Conservation (phyloP, 805 yeast species). For the Scheffersomyces ergatensis region DNA sequence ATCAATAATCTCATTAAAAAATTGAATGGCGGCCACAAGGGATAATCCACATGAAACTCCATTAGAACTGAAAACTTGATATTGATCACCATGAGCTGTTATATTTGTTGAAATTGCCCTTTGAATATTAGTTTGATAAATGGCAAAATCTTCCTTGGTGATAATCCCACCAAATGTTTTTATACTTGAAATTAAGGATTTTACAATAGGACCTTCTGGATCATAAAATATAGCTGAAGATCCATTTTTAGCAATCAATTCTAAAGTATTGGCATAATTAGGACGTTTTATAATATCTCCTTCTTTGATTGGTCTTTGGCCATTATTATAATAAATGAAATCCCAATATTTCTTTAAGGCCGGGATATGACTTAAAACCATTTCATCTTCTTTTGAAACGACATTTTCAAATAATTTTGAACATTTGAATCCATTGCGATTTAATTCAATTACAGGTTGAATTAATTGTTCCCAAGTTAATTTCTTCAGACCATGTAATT, state of each 20-base stretch:
- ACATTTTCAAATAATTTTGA: conserved; percentile 27
- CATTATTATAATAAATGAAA: conserved; percentile 37
- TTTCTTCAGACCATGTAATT: conserved; percentile 66
- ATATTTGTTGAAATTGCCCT: conserved; percentile 35
- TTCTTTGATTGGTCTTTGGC: conserved; percentile 24
- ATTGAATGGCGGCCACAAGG: conserved; percentile 67
- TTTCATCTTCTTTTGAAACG: conserved; percentile 26
- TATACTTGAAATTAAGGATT: conserved; percentile 49
- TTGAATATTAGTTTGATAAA: conserved; percentile 53
- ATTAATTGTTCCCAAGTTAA: conserved; percentile 71
- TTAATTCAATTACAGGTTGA: conserved; percentile 69
- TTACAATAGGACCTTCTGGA: conserved; percentile 72
- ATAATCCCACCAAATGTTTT: conserved; percentile 66
- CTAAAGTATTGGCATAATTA: conserved; percentile 63
- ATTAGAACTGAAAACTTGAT: conserved; percentile 42
- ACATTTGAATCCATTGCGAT: conserved; percentile 59
- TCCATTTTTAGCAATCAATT: conserved; percentile 72
- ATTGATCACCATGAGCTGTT: conserved; percentile 14
- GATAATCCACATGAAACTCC: conserved; percentile 89
- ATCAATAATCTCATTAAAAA: conserved; percentile 45
- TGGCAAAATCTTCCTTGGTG: conserved; percentile 59
- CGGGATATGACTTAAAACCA: conserved; percentile 26
- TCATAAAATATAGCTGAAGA: conserved; percentile 78
- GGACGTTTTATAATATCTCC: conserved; percentile 68
- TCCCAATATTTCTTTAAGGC: conserved; percentile 48